Percentiles rank a stretch among this genome's conserved stretches.
These are phyloP conservation scores for Pichia heedii DNA, from an alignment of 805 yeast species.

Conservation along the genomic window DNA sequence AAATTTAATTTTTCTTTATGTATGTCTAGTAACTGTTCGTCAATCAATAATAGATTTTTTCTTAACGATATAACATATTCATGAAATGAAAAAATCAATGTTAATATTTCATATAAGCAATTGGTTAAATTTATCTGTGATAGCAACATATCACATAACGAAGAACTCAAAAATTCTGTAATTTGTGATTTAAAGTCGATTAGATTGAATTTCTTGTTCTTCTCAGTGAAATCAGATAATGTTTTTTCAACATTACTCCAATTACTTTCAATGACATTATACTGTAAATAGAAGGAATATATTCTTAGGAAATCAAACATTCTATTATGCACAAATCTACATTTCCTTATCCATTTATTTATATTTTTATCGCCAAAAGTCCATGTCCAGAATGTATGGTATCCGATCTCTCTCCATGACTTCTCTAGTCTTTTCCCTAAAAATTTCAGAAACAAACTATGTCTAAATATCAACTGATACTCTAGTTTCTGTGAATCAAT, in stretches of 20 bases:
- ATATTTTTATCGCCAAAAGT: constrained; percentile 34
- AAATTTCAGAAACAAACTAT: constrained; percentile 54
- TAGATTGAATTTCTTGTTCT: constrained; percentile 22
- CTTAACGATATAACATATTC: constrained; percentile 44
- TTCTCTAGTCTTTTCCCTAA: constrained; percentile 50
- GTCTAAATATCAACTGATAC: constrained; percentile 72
- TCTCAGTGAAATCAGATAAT: constrained; percentile 11
- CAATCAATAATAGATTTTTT: constrained; percentile 43
- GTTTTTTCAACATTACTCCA: constrained; percentile 33
- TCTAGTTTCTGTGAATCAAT: constrained; percentile 64
- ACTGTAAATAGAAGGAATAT: constrained; percentile 45
- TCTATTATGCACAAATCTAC: constrained; percentile 46
- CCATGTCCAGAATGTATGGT: constrained; percentile 60
- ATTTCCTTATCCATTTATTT: constrained; percentile 43
- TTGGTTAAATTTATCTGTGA: constrained; percentile 48
- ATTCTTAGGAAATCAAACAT: constrained; percentile 51
- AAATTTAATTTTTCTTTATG: constrained; percentile 28
- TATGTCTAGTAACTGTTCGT: constrained; percentile 35
- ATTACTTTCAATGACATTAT: constrained; percentile 50
- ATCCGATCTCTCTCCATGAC: constrained; percentile 64
- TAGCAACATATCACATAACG: constrained; percentile 57
- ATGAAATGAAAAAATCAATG: constrained; percentile 39
- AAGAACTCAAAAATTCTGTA: constrained; percentile 50
- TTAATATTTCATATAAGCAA: constrained; percentile 36
- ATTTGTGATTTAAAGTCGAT: constrained; percentile 37